Evolutionary conservation across 1,284 basidiomycete species (phyloP).

Genomic region (Vanrija pseudolonga): DNA sequence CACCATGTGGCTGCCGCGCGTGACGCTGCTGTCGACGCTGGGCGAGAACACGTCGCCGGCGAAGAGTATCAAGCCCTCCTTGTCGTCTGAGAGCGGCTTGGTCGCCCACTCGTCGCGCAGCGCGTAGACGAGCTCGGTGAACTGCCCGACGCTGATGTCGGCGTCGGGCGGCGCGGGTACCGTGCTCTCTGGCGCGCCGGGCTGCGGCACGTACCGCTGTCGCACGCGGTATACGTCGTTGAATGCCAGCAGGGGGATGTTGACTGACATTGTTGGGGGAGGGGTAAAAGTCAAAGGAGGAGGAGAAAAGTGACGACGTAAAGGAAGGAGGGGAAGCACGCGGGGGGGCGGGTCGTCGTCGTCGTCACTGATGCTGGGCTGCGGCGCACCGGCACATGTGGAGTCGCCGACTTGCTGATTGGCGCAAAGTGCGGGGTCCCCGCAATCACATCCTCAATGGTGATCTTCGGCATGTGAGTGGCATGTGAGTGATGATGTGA

Average conservation of each 20-base stretch:
- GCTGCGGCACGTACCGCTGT: conserved; percentile 50
- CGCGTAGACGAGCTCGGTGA: conserved; percentile 44
- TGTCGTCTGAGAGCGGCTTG: conserved; percentile 42
- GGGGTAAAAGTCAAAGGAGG: neutral
- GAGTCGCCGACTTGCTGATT: no score
- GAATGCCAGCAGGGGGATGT: conserved; percentile 46
- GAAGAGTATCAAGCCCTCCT: conserved; percentile 76
- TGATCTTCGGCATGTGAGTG: no score
- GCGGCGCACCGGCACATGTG: no score
- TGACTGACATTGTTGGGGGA: conserved; percentile 12
- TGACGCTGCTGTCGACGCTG: conserved; percentile 79
- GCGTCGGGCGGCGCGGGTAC: conserved; percentile 4
- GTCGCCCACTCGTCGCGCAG: conserved; percentile 40
- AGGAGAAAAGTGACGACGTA: no score
- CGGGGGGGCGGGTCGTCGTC: neutral
- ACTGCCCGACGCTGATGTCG: conserved; percentile 51
- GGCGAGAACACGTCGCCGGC: conserved; percentile 86
- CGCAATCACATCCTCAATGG: no score
- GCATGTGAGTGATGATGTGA: no score
- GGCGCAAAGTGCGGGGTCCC: no score
- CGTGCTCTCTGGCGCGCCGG: conserved; percentile 23
- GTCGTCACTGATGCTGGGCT: no score
- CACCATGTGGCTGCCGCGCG: conserved; percentile 88
- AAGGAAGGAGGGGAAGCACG: neutral
- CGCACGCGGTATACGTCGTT: conserved; percentile 58